Conservation (phyloP, 768 basidiomycete species). For the Paxillus involutus region DNA sequence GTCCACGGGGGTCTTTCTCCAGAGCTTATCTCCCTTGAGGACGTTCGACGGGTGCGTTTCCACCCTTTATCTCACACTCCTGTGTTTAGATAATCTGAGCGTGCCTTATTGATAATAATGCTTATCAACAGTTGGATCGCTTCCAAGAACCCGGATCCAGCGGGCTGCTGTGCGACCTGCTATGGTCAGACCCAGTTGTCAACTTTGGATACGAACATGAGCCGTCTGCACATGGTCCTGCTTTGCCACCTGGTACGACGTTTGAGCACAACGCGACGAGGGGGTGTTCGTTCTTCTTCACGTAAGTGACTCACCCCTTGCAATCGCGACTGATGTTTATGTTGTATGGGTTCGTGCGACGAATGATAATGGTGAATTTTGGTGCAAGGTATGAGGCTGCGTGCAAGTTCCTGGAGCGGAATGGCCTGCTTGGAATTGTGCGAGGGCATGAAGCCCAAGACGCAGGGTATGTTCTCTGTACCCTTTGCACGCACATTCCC, state of each 20-base stretch:
- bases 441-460: slow-evolving; percentile 98
- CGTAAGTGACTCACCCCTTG: slow-evolving; percentile 50
- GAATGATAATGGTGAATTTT: not conserved
- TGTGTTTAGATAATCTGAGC: not conserved
- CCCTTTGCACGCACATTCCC: not conserved
- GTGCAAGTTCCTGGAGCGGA: slow-evolving; percentile 91
- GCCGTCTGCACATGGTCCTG: slow-evolving; percentile 45
- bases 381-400: slow-evolving; percentile 78
- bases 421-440: slow-evolving; percentile 87
- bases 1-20: slow-evolving; percentile 97
- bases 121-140: slow-evolving; percentile 70
- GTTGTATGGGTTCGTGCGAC: not conserved
- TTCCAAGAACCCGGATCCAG: slow-evolving; percentile 92
- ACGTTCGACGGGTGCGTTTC: slow-evolving; percentile 60
- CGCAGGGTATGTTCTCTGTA: slow-evolving; percentile 63
- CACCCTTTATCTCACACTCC: not conserved
- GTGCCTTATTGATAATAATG: slow-evolving; percentile 9
- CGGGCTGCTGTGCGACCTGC: slow-evolving; percentile 89
- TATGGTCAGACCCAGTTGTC: slow-evolving; percentile 94
- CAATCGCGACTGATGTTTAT: not conserved
- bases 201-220: slow-evolving; percentile 86
- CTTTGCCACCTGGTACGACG: slow-evolving; percentile 54
- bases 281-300: slow-evolving; percentile 92
- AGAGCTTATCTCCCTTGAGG: slow-evolving; percentile 74
- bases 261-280: slow-evolving; percentile 82